Percentiles rank a stretch among this genome's conserved stretches.
Evolutionary conservation across 768 basidiomycete species (phyloP).

Genomic region (Hypholoma sublateritium): DNA sequence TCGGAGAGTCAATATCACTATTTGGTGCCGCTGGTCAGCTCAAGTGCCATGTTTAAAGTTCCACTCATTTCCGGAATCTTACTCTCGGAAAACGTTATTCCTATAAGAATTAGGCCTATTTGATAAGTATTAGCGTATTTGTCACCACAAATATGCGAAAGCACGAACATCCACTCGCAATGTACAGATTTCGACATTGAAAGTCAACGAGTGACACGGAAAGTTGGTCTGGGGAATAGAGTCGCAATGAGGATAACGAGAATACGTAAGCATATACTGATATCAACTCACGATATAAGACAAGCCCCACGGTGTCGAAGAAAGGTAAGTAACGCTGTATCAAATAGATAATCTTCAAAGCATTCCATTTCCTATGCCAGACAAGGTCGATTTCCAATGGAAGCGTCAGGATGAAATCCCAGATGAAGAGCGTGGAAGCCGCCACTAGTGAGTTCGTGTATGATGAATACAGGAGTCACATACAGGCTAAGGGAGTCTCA

Average conservation of each 20-base stretch:
- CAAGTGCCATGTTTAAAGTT: no score
- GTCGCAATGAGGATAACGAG: not conserved
- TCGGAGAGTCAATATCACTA: constrained; percentile 12
- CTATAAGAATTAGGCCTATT: constrained; percentile 4
- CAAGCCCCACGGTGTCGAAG: constrained; percentile 9
- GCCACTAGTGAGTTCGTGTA: constrained; percentile 1
- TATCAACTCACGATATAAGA: constrained; percentile 8
- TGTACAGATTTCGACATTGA: constrained; percentile 4
- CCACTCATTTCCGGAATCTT: not conserved
- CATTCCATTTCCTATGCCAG: constrained; percentile 10
- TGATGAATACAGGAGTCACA: not conserved
- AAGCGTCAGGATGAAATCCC: constrained; percentile 14
- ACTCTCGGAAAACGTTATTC: constrained; percentile 12
- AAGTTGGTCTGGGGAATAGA: constrained; percentile 6
- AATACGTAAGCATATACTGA: not conserved
- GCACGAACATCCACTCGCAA: constrained; percentile 8
- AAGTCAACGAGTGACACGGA: not conserved
- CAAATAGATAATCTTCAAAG: constrained; percentile 10
- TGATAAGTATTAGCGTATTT: not conserved
- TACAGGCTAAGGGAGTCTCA: not conserved
- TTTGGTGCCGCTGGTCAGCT: no score
- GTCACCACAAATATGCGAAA: not conserved
- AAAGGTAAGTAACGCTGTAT: constrained; percentile 15
- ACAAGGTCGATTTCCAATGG: constrained; percentile 13
- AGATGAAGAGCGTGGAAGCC: constrained; percentile 8